Base-by-base conservation (phyloP, 495 filamentous ascomycete species). In the Copromyces sp. region DNA sequence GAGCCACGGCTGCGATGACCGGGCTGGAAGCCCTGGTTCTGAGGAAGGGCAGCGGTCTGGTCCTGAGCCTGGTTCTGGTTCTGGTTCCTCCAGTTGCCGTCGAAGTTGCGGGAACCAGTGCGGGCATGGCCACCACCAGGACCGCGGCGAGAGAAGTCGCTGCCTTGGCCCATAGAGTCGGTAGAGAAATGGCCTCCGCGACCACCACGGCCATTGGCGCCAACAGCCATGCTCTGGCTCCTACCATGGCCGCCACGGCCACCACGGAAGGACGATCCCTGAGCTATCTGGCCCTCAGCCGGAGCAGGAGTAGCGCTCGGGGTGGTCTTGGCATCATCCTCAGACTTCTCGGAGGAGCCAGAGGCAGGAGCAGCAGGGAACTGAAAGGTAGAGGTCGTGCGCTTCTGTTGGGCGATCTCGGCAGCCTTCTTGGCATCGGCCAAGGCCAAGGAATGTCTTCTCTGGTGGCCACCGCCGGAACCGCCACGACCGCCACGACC, bases 381-480 rank as follows among this genome's bases (percentile, higher is more conserved):
- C 80, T 98, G 96, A 81, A 99, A 99, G 20, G 89, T 92, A 73
- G 93, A 92, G 14, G 94, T 94, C 37, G 93, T 95, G 78, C 95
- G 88, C 83, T 98, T 98, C 83, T 97, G 94, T 83, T 99, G 96
- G 61, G 95, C 95, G 24, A 97, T 81, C 80, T 99, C 95, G 61
- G 95, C 95, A 39, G 96, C 96, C 84, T 97, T 98, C 86, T 97
- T 98, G 38, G 95, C 95, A 81, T 99, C 95, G 4, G 94, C 93
- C 71, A 99, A 83, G 68, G 94, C 96, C 71, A 99, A 87, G 24
- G 95, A 99, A 82, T 99, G 95, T 80, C 95, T 92, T 74, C 95
- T 90, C 81, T 95, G 92, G 80, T 99, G 95, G 69, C 94, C 95
- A 72, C 90, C 87, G 68, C 90, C 91, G 44, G 84, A 83, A 47